Evolutionary conservation across 176 grass and related monocot species (phyloP), one percentile per base, ranked within the genome.

Genomic region (Eleusine coracana): DNA sequence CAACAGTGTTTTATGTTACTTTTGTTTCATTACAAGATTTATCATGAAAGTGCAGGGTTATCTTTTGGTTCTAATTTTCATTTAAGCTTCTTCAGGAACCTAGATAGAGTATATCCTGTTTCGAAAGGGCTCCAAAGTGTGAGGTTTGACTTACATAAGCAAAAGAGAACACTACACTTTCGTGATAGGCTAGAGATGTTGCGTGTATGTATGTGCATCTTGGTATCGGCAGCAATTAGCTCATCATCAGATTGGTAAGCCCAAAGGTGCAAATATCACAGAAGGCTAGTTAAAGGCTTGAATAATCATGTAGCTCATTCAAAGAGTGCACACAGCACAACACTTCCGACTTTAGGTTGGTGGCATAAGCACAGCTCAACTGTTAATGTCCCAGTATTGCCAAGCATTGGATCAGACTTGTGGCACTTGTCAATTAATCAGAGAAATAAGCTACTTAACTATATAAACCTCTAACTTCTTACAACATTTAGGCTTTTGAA

Each of bases 381-480:
- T 9, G 10, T 62, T 48, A 58, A 76, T 49, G 37, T 38, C 12
- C 34, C 66, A 49, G 20, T 9, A 51, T 44, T 70, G 52, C 16
- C 40, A 29, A 50, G 8, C 16, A 3, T 5, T 38, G 13, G 20
- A 38, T 38, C 48, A 64, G 41, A 48, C 6, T 58, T 70, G n/a
- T 1, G 11, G 4, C 20, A 70, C 29, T 18, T 37, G 1, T 23
- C 17, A 71, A 61, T 25, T 15, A 48, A 39, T 62, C n/a, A 34
- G 27, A 21, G 3, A 72, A 82, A 73, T 49, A 82, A 82, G 11
- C 6, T 38, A 73, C 27, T 46, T 36, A 49, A 82, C 20, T 31
- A 73, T 1, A 51, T 39, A 64, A 83, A 17, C 42, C 14, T 73
- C 45, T 73, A 34, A 34, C 31, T 34, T 34, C 31, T 34, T 34